These are phyloP conservation scores for Pyrus hybrid DNA, from an alignment of 331 rosid species.

Conservation along the genomic window DNA sequence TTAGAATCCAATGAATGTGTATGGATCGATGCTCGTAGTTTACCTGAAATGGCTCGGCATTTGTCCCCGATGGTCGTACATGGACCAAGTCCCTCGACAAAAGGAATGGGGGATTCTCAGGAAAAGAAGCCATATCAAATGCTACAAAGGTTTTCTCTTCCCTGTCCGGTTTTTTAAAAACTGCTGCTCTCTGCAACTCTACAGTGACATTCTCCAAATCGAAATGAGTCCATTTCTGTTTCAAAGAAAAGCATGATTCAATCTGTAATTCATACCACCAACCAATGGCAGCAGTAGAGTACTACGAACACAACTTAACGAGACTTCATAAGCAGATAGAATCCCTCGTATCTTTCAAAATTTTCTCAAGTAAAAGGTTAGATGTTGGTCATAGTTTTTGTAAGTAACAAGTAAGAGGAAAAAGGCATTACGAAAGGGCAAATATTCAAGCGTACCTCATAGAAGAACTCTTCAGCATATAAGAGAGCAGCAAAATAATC, in stretches of 20 bases:
- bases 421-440: not conserved
- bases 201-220: too few relatives aligned
- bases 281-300: not conserved
- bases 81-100: constrained; percentile 35
- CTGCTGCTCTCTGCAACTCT: too few relatives aligned
- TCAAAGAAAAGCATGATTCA: not conserved
- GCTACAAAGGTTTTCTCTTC: too few relatives aligned
- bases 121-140: too few relatives aligned
- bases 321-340: too few relatives aligned
- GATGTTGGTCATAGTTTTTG: not conserved
- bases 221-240: constrained; percentile 30
- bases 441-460: constrained; percentile 13
- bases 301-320: too few relatives aligned
- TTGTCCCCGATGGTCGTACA: constrained; percentile 19
- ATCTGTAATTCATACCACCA: not conserved
- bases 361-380: not conserved
- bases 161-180: too few relatives aligned
- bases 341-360: too few relatives aligned
- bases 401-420: not conserved
- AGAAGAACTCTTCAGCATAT: constrained; percentile 23
- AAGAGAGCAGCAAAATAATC: constrained; percentile 26
- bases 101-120: constrained; percentile 23
- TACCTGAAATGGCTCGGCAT: not conserved
- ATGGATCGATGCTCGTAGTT: not conserved
- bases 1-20: not conserved